A percentile compares a stretch with the other conserved stretches of the same genome.
phyloP scores from a whole-genome alignment of 768 basidiomycete genomes.

The Kwoniella dendrophila region DNA sequence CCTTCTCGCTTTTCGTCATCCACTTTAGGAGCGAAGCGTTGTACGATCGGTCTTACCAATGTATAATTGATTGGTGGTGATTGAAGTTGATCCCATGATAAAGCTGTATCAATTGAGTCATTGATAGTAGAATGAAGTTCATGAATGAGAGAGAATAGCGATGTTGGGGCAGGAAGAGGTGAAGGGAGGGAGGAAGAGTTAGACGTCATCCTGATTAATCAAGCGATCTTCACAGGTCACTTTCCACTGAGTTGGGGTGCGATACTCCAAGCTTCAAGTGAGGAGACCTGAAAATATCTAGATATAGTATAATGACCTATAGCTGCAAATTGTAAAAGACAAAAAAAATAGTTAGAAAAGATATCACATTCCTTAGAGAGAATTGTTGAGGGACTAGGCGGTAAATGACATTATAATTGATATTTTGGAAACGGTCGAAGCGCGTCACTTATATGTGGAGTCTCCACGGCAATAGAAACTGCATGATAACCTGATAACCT shows the following conservation, averaged over 20 bases:
- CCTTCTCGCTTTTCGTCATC: conserved; percentile 1
- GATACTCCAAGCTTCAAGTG: too few species aligned
- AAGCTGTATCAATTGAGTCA: conserved; percentile 43
- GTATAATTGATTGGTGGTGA: conserved; percentile 54
- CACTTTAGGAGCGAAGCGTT: conserved; percentile 28
- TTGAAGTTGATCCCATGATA: conserved; percentile 54
- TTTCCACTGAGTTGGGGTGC: too few species aligned
- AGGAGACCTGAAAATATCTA: too few species aligned
- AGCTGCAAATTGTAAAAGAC: too few species aligned
- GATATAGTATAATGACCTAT: too few species aligned
- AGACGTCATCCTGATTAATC: background rate
- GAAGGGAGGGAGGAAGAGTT: conserved; percentile 3
- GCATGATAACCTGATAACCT: too few species aligned
- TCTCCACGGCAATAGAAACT: background rate
- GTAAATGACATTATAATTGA: too few species aligned
- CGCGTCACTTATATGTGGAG: background rate
- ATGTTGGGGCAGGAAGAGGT: background rate
- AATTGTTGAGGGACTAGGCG: too few species aligned
- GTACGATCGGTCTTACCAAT: conserved; percentile 48
- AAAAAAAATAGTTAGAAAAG: too few species aligned
- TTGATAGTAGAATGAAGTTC: conserved; percentile 43
- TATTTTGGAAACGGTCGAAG: too few species aligned
- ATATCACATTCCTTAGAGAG: too few species aligned
- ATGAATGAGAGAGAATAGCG: conserved; percentile 49
- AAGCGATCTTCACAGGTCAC: background rate